phyloP scores from a whole-genome alignment of 1,284 basidiomycete species.

The Erythrobasidium hasegawianum region DNA sequence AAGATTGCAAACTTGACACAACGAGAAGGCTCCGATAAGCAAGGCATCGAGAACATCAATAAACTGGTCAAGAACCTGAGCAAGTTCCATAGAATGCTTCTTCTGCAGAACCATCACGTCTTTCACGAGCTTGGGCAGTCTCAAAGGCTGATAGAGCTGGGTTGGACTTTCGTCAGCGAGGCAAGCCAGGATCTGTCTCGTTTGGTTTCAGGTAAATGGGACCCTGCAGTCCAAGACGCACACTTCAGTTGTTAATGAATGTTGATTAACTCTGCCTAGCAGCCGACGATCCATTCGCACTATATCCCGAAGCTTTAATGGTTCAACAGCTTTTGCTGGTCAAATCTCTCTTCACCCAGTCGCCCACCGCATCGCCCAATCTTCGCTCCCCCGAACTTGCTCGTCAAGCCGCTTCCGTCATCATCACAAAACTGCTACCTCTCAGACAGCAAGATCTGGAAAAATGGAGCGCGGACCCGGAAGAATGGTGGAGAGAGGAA shows the following conservation, averaged over 20 bases:
- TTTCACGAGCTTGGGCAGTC: constrained; percentile 38
- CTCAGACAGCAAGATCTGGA: constrained; percentile 39
- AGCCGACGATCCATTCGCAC: constrained; percentile 33
- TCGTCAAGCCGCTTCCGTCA: constrained; percentile 6
- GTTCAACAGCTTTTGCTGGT: constrained; percentile 41
- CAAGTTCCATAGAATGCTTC: constrained; percentile 39
- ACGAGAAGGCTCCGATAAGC: not conserved
- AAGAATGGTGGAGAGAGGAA: constrained; percentile 46
- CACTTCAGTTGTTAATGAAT: too few relatives aligned
- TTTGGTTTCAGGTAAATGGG: constrained; percentile 16
- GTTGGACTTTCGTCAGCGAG: constrained; percentile 33
- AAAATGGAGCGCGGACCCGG: constrained; percentile 43
- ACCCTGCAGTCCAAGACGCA: not conserved
- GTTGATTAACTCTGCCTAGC: too few relatives aligned
- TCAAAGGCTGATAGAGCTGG: constrained; percentile 24
- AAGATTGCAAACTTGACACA: not conserved
- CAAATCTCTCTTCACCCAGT: constrained; percentile 39
- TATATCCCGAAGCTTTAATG: constrained; percentile 39
- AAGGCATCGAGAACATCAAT: constrained; percentile 33
- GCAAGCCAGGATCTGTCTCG: constrained; percentile 25
- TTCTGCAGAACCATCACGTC: constrained; percentile 23
- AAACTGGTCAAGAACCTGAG: constrained; percentile 38
- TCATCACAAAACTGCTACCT: constrained; percentile 39
- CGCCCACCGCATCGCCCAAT: constrained; percentile 34
- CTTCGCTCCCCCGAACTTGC: constrained; percentile 11